Evolutionary conservation across 202 grass and related monocot species (phyloP).

Genomic region (Bolboschoenoplectus hybrid): DNA sequence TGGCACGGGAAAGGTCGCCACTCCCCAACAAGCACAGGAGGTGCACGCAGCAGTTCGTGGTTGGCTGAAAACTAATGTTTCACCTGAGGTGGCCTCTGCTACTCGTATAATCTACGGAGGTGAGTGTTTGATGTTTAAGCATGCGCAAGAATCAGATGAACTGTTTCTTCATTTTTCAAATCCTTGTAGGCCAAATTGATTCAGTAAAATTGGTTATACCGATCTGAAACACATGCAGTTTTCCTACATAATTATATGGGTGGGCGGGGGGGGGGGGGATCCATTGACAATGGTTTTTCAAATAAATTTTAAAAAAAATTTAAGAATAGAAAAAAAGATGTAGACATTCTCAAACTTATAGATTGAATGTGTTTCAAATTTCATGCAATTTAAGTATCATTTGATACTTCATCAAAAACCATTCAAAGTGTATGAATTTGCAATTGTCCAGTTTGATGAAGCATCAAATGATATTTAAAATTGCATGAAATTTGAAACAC

Average conservation of each 20-base stretch:
- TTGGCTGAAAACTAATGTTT: conserved; percentile 93
- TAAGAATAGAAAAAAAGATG: no score
- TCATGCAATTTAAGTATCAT: no score
- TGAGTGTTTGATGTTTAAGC: conserved; percentile 42
- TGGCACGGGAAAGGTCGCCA: conserved; percentile 93
- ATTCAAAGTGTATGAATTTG: no score
- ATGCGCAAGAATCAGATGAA: neutral
- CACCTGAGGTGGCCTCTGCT: conserved; percentile 80
- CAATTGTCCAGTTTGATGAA: no score
- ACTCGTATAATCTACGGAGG: conserved; percentile 95
- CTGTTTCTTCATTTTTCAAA: conserved; percentile 13
- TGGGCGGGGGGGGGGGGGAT: no score
- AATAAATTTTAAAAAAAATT: no score
- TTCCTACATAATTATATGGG: neutral
- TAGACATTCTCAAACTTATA: no score
- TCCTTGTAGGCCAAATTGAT: neutral
- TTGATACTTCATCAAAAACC: no score
- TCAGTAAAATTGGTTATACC: neutral
- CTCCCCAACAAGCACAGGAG: conserved; percentile 92
- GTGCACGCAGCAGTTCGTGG: conserved; percentile 84
- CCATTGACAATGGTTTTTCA: no score
- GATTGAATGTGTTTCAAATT: no score
- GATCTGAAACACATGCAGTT: neutral
- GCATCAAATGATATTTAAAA: neutral
- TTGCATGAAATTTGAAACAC: neutral